Percentiles rank a stretch among this genome's conserved stretches.
Conservation (phyloP, 345 rosid species). For the Odontarrhena argentea region DNA sequence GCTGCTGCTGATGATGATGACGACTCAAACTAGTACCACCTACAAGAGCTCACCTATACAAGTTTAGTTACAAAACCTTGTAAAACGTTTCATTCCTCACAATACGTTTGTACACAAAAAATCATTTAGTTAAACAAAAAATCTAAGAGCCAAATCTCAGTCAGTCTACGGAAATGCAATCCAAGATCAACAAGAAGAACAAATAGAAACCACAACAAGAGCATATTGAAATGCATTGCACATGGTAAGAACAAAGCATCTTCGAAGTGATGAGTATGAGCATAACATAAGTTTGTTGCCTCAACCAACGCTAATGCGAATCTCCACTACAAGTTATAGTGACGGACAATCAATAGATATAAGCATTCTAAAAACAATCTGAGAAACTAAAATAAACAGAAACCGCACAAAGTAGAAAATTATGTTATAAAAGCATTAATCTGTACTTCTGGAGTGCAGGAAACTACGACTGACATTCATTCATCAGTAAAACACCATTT, state of each 20-base stretch:
- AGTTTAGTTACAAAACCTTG: constrained; percentile 18
- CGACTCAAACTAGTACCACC: constrained; percentile 24
- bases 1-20: constrained; percentile 1
- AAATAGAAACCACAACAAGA: not conserved
- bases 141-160: constrained; percentile 19
- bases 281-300: constrained; percentile 66
- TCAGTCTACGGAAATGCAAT: constrained; percentile 25
- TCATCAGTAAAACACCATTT: constrained; percentile 3
- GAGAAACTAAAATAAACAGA: constrained; percentile 27
- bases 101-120: constrained; percentile 23
- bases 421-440: constrained; percentile 9
- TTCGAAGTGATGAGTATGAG: constrained; percentile 67
- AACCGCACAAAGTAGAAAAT: not conserved
- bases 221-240: not conserved
- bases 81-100: not conserved
- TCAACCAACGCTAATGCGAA: constrained; percentile 63
- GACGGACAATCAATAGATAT: constrained; percentile 63
- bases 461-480: not conserved
- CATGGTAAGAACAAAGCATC: constrained; percentile 54
- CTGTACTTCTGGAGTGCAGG: not conserved
- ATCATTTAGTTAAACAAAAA: constrained; percentile 17
- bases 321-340: constrained; percentile 55
- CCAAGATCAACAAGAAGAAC: constrained; percentile 21
- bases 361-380: constrained; percentile 59
- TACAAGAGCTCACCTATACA: constrained; percentile 19